Base-by-base conservation (phyloP, 2,329 filamentous ascomycete species). In the Apiospora koreana region DNA sequence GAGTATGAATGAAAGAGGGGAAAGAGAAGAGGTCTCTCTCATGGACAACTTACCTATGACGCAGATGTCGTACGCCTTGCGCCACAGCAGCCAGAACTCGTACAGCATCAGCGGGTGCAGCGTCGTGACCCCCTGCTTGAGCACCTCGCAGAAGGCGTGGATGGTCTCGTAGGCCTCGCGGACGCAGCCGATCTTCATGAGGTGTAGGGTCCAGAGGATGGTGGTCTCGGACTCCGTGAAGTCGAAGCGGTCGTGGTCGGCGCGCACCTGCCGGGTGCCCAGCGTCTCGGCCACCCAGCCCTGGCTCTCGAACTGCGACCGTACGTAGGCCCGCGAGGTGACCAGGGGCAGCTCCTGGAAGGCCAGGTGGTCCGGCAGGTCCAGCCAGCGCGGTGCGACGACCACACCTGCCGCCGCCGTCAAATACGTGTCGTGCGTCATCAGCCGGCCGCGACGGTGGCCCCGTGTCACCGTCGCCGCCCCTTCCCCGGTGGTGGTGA, bases 191-290 rank as follows among this genome's bases (percentile, higher is more conserved):
- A 23, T 38, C 31, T 62, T 62, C 28, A 62, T 62, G 31, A 62
- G 54, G 3, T 62, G 54, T 8, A 62, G 54, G 31, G 54, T 62
- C 54, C 54, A 62, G 8, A 62, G 28, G 28, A 62, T 62, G 31
- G 54, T 62, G 18, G 21, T 62, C 54, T 62, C 54, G 31, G 54
- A 62, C 18, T 62, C 31, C 31, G 54, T 62, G 31, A 62, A 62
- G 54, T 62, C 54, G 18, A 62, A 62, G 18, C 54, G 54, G 54
- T 62, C 54, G 54, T 62, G 54, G 54, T 62, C 54, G 54, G 21
- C 54, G 18, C 54, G 54, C 8, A 62, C 28, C 31, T 62, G 54
- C 28, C 38, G 38, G 21, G 28, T 38, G 18, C 31, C 31, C 18
- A 62, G 31, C 7, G 28, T 18, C 54, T 62, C 54, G 54, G 31